Evolutionary conservation across 2,329 filamentous ascomycete species (phyloP).

Genomic region (Arthrobotrys entomopaga): DNA sequence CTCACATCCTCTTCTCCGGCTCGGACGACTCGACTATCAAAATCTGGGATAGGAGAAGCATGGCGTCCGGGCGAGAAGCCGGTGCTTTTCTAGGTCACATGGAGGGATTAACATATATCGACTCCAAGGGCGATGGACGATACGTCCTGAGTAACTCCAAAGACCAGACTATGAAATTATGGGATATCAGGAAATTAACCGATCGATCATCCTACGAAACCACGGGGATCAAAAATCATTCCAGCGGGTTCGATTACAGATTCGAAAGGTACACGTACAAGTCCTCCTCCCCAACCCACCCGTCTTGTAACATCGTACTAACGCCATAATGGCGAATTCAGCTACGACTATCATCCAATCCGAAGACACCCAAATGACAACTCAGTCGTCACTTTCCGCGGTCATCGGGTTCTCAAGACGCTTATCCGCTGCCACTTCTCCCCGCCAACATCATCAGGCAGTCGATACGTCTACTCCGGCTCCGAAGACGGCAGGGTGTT

Average conservation of each 20-base stretch:
- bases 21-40: conserved; percentile 94
- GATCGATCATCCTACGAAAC: conserved; percentile 53
- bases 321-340: conserved; percentile 16
- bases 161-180: conserved; percentile 96
- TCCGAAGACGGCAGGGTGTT: conserved; percentile 90
- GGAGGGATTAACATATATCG: conserved; percentile 75
- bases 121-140: conserved; percentile 75
- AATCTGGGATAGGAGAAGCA: conserved; percentile 93
- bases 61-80: conserved; percentile 80
- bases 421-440: conserved; percentile 96
- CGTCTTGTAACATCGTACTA: neutral
- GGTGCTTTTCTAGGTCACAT: conserved; percentile 75
- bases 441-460: conserved; percentile 84
- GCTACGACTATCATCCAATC: conserved; percentile 54
- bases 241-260: conserved; percentile 78
- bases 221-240: conserved; percentile 57
- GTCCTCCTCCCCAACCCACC: no score
- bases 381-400: conserved; percentile 90
- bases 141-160: conserved; percentile 95
- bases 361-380: conserved; percentile 82
- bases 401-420: conserved; percentile 87
- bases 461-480: conserved; percentile 90
- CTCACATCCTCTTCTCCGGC: conserved; percentile 94
- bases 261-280: conserved; percentile 72
- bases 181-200: conserved; percentile 70